Conservation (phyloP, 768 basidiomycete genomes). For the Auriscalpium vulgare region DNA sequence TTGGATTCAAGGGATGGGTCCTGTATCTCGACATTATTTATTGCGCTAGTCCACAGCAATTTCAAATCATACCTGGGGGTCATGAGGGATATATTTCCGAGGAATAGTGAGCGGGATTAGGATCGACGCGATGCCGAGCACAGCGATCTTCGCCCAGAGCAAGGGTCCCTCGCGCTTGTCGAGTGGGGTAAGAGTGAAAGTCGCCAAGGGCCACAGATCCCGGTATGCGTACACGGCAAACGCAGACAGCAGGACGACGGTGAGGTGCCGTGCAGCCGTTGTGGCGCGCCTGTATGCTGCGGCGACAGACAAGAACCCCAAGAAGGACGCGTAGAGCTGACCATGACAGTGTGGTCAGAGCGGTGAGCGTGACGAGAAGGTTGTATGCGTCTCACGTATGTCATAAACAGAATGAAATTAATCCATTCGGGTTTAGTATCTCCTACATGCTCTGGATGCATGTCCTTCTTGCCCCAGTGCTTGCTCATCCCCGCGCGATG, state of each 20-base stretch:
- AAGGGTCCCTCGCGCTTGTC: not conserved
- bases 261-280: not conserved
- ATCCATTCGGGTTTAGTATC: constrained; percentile 3
- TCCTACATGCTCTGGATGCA: constrained; percentile 8
- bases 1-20: constrained; percentile 18
- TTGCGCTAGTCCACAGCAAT: not conserved
- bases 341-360: not conserved
- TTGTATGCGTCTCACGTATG: not conserved
- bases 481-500: constrained; percentile 15
- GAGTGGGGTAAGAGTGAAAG: not conserved
- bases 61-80: not conserved
- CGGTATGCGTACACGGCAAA: not conserved
- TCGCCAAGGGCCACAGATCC: not conserved
- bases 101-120: not conserved
- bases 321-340: not conserved
- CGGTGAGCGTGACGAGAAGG: not conserved
- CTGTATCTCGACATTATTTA: constrained; percentile 6
- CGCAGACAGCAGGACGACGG: not conserved
- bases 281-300: no score
- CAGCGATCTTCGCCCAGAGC: not conserved
- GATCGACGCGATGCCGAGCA: not conserved
- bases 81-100: not conserved
- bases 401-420: constrained; percentile 1
- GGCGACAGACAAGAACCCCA: not conserved
- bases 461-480: constrained; percentile 20